phyloP scores from a whole-genome alignment of 371 early-diverging fungal species.

The Blastocladiella emersonii region DNA sequence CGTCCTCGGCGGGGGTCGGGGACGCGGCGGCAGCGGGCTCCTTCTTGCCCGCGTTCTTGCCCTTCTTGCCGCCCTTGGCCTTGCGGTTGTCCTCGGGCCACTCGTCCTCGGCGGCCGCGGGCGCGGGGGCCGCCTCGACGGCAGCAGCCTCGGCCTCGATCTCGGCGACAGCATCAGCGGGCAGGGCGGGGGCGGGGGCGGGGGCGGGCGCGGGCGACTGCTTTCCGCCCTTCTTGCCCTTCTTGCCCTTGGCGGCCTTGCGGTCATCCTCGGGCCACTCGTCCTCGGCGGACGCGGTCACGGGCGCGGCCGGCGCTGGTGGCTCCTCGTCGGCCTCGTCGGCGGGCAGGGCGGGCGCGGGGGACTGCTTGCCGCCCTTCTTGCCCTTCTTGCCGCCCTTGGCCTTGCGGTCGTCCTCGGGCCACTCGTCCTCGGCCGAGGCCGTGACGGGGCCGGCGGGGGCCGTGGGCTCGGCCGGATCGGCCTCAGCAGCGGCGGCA shows the following conservation, averaged over 20 bases:
- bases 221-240: slow-evolving; percentile 12
- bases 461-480: not conserved
- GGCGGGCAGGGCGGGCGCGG: not conserved
- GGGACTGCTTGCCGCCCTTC: not conserved
- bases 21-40: slow-evolving; percentile 9
- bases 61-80: slow-evolving; percentile 25
- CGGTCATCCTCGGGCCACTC: not conserved
- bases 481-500: not conserved
- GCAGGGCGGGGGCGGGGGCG: not conserved
- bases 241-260: slow-evolving; percentile 25
- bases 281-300: not conserved
- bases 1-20: slow-evolving; percentile 8
- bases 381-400: slow-evolving; percentile 29
- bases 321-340: not conserved
- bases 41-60: slow-evolving; percentile 4
- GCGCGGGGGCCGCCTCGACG: not conserved
- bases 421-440: not conserved
- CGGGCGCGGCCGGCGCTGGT: not conserved
- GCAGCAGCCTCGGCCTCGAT: not conserved
- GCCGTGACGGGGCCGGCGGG: not conserved
- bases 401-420: not conserved
- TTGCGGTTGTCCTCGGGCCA: not conserved
- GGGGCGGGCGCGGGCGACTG: not conserved
- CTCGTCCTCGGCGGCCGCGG: not conserved
- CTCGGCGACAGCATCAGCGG: slow-evolving; percentile 3